These are phyloP conservation scores for Haplosporangium gracile DNA, from an alignment of 192 early-diverging fungal species.

Conservation along the genomic window DNA sequence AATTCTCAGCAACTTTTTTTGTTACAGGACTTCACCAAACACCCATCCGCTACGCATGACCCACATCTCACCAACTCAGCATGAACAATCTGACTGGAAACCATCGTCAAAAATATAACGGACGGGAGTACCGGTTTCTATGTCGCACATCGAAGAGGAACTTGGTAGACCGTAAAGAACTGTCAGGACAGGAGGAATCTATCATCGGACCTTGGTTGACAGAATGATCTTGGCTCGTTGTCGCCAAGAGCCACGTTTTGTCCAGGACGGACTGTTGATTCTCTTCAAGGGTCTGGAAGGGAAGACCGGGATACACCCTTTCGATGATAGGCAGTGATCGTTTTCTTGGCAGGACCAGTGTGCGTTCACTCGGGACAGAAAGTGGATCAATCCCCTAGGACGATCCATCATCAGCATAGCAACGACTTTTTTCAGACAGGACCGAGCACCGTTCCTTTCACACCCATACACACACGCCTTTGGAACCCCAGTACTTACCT, in stretches of 20 bases:
- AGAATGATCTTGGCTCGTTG: background rate
- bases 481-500: background rate
- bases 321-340: background rate
- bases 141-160: background rate
- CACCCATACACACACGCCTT: background rate
- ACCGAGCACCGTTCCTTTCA: background rate
- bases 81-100: background rate
- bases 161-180: background rate
- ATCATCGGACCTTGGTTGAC: background rate
- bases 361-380: background rate
- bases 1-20: background rate
- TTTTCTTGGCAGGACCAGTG: background rate
- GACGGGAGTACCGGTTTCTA: background rate
- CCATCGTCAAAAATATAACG: background rate
- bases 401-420: conserved; percentile 5
- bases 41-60: background rate
- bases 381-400: background rate
- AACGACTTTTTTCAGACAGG: background rate
- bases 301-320: background rate
- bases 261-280: background rate
- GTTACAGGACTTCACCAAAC: background rate
- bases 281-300: background rate
- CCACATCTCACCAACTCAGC: background rate
- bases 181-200: background rate
- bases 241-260: background rate